Evolutionary conservation across 2,329 filamentous ascomycete genomes (phyloP).

Genomic region (Hymenoscyphus salicellus): DNA sequence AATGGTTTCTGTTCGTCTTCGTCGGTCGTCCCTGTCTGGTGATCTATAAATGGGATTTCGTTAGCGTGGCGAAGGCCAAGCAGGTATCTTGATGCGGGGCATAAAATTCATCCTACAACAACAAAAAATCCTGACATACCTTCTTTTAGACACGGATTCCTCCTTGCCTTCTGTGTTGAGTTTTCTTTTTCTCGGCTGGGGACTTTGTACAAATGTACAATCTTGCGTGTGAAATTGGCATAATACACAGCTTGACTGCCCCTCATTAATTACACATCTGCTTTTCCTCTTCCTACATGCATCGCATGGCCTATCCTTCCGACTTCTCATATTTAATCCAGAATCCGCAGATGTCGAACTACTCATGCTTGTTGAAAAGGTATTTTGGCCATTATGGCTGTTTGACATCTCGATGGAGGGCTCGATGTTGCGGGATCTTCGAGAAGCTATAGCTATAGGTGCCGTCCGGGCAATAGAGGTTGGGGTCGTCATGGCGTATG

Average conservation of each 20-base stretch:
- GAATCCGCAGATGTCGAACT: conserved; percentile 53
- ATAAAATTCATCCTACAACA: conserved; percentile 2
- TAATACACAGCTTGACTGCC: conserved; percentile 67
- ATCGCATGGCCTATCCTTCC: conserved; percentile 61
- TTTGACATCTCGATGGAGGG: conserved; percentile 24
- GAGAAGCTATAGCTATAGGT: conserved; percentile 64
- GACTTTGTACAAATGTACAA: conserved; percentile 75
- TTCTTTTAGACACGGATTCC: conserved; percentile 63
- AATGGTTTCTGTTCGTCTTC: conserved; percentile 54
- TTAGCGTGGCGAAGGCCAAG: conserved; percentile 21
- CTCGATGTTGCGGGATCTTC: conserved; percentile 44
- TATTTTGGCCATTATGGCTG: conserved; percentile 24
- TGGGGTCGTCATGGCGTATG: conserved; percentile 43
- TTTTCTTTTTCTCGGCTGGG: conserved; percentile 77
- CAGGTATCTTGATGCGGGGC: conserved; percentile 11
- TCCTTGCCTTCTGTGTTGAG: conserved; percentile 56
- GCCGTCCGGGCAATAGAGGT: conserved; percentile 57
- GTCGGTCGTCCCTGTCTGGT: conserved; percentile 53
- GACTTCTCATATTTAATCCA: conserved; percentile 43
- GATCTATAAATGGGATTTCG: conserved; percentile 45
- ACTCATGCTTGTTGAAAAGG: conserved; percentile 47
- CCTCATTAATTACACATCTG: conserved; percentile 76
- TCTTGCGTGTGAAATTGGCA: conserved; percentile 76
- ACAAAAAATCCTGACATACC: conserved; percentile 46
- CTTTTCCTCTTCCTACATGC: conserved; percentile 71